phyloP scores from a whole-genome alignment of 2,329 filamentous ascomycete genomes.

The Diaporthe eres region DNA sequence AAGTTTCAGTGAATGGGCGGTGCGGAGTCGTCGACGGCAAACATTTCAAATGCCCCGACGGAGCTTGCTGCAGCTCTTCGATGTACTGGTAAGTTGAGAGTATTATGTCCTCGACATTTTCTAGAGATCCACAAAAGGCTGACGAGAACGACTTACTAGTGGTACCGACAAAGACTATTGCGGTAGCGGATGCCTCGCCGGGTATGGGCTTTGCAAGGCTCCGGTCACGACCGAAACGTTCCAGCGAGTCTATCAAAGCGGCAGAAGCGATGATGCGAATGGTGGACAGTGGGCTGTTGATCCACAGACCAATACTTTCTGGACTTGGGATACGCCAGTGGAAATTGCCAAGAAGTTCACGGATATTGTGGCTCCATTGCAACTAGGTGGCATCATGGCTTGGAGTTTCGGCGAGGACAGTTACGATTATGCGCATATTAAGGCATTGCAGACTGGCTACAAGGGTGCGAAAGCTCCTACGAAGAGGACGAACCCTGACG shows the following conservation, averaged over 20 bases:
- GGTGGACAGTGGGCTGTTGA: constrained; percentile 11
- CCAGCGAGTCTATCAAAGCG: constrained; percentile 8
- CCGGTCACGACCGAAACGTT: neutral
- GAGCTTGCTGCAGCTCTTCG: neutral
- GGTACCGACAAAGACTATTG: neutral
- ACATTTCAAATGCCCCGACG: neutral
- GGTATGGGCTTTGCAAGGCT: neutral
- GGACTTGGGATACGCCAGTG: constrained; percentile 21
- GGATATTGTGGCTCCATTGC: neutral
- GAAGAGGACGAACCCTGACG: neutral
- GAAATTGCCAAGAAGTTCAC: constrained; percentile 8
- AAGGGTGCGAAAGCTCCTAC: neutral
- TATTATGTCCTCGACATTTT: too few species aligned
- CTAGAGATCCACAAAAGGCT: neutral
- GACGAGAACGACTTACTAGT: neutral
- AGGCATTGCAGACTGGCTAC: neutral
- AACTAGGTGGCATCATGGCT: constrained; percentile 8
- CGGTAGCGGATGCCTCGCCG: constrained; percentile 3
- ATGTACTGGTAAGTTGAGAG: neutral
- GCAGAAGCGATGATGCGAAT: neutral
- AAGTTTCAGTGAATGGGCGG: neutral
- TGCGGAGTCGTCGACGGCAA: neutral
- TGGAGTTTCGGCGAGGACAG: constrained; percentile 21
- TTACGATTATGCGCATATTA: neutral
- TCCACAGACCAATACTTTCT: constrained; percentile 9